Conservation (phyloP, 2,329 filamentous ascomycete genomes). For the Aspergillus oerlinghausenensis region DNA sequence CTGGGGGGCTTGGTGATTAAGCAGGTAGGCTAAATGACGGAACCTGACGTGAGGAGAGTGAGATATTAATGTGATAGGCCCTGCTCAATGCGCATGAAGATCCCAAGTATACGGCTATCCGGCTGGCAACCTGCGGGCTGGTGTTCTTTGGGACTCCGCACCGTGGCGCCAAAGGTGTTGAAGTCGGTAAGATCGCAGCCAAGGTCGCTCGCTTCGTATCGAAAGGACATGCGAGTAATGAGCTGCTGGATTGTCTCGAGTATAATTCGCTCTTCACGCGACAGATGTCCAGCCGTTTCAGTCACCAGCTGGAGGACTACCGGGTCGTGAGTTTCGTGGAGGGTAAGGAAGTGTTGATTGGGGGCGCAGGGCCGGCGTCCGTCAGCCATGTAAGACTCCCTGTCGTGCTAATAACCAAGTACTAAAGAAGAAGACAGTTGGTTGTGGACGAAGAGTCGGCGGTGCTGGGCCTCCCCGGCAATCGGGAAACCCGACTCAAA, state of each 20-base stretch:
- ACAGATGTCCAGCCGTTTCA: slow-evolving; percentile 30
- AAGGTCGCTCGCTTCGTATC: slow-evolving; percentile 30
- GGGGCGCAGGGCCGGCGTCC: slow-evolving; percentile 25
- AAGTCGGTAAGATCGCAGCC: slow-evolving; percentile 30
- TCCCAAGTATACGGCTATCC: slow-evolving; percentile 30
- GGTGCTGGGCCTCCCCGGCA: slow-evolving; percentile 28
- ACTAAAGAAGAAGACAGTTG: slow-evolving; percentile 15
- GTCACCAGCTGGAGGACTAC: slow-evolving; percentile 32
- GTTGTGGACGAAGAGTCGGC: slow-evolving; percentile 35
- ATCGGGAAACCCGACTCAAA: slow-evolving; percentile 32
- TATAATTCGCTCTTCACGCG: slow-evolving; percentile 28
- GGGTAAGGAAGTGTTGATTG: slow-evolving; percentile 27
- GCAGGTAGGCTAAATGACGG: slow-evolving; percentile 15
- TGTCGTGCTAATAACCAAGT: accelerated
- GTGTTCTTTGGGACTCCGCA: slow-evolving; percentile 35
- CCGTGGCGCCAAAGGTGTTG: slow-evolving; percentile 29
- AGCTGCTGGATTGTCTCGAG: slow-evolving; percentile 25
- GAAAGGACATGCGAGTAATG: slow-evolving; percentile 29
- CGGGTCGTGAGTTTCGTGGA: slow-evolving; percentile 33
- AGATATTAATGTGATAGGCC: slow-evolving; percentile 16
- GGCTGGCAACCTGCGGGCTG: slow-evolving; percentile 28
- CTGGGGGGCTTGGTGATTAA: slow-evolving; percentile 30
- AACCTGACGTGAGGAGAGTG: no score
- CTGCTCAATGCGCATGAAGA: slow-evolving; percentile 33
- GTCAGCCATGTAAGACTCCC: slow-evolving; percentile 26